Conservation (phyloP, 2,329 filamentous ascomycete genomes). For the Talaromyces sp. region DNA sequence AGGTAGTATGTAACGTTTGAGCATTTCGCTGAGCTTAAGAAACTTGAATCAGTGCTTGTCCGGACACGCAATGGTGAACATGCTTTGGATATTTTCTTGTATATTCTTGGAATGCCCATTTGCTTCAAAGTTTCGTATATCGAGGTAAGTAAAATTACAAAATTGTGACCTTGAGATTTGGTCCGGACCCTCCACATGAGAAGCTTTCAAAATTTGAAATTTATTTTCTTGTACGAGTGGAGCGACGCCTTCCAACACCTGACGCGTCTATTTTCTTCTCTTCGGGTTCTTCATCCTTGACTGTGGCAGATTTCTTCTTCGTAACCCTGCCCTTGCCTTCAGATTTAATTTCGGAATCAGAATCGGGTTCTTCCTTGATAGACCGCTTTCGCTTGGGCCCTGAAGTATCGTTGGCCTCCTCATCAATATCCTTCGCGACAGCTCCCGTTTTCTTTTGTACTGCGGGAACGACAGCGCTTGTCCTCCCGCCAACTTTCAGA, state of each 20-base stretch:
- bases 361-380: conserved; percentile 33
- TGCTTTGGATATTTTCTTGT: too few relatives aligned
- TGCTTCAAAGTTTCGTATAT: too few relatives aligned
- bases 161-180: too few relatives aligned
- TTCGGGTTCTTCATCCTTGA: conserved; percentile 29
- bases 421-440: conserved; percentile 57
- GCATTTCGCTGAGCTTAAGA: too few relatives aligned
- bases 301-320: conserved; percentile 25
- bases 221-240: conserved; percentile 32
- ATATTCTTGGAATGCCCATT: too few relatives aligned
- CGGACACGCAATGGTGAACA: too few relatives aligned
- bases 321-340: conserved; percentile 29
- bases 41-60: too few relatives aligned
- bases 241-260: conserved; percentile 31
- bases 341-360: conserved; percentile 23
- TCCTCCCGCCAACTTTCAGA: conserved; percentile 86
- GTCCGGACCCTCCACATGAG: too few relatives aligned
- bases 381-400: conserved; percentile 37
- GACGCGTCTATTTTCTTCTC: conserved; percentile 14
- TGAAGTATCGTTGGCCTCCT: conserved; percentile 24
- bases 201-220: too few relatives aligned
- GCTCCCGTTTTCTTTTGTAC: conserved; percentile 80
- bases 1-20: too few relatives aligned
- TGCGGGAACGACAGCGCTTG: conserved; percentile 82
- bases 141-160: too few relatives aligned